Percentiles rank a stretch among this genome's conserved stretches.
These are phyloP conservation scores for Sicyos edulis DNA, from an alignment of 306 rosid genomes.

Conservation along the genomic window DNA sequence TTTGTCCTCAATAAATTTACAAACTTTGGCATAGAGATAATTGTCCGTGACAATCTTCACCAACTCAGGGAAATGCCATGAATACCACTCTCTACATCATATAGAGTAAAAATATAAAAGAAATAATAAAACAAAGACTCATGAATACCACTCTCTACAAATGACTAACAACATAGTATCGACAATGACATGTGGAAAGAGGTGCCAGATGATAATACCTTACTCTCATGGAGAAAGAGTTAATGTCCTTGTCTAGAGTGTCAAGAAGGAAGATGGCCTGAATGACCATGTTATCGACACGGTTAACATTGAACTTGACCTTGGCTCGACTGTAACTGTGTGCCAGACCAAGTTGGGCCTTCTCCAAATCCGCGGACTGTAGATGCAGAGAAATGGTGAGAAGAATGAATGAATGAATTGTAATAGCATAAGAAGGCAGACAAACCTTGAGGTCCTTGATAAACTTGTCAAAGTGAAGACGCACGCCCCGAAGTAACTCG, in stretches of 20 bases:
- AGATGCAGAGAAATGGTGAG: background rate
- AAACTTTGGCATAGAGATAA: constrained; percentile 70
- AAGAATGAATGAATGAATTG: no score
- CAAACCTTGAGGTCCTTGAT: constrained; percentile 75
- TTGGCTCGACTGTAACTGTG: constrained; percentile 98
- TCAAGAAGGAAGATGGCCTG: constrained; percentile 95
- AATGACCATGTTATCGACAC: constrained; percentile 97
- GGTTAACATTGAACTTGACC: constrained; percentile 90
- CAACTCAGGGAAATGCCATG: constrained; percentile 98
- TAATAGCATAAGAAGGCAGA: background rate
- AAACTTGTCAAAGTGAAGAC: constrained; percentile 59
- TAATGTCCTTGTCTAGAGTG: constrained; percentile 89
- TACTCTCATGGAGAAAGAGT: constrained; percentile 93
- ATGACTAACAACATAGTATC: no score
- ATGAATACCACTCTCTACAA: no score
- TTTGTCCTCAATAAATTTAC: constrained; percentile 78
- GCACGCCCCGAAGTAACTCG: constrained; percentile 81
- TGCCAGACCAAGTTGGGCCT: constrained; percentile 89
- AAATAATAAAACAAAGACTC: background rate
- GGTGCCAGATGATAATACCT: no score
- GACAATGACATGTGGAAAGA: no score
- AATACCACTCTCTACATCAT: constrained; percentile 84
- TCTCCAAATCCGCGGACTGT: constrained; percentile 78
- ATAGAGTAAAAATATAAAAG: background rate
- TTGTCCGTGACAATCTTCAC: constrained; percentile 89